Base-by-base conservation (phyloP, 2,329 filamentous ascomycete genomes). In the Sclerotinia borealis region DNA sequence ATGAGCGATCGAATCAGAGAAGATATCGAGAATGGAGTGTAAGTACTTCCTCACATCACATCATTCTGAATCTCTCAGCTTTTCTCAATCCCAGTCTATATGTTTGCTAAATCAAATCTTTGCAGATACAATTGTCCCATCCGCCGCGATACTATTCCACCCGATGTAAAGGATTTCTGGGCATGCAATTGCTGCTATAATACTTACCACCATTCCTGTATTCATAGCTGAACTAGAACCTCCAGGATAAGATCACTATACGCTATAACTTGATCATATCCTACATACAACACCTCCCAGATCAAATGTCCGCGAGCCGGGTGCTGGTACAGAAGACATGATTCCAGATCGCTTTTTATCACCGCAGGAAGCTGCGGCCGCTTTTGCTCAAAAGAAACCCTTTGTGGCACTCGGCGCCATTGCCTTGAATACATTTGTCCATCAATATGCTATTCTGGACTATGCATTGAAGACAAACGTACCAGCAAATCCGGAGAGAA, bases 381-480 rank as follows among this genome's bases (percentile, higher is more conserved):
- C 2, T 22, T n/a, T 11, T 61, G 48, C 19, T 31, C 25, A 25
- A 31, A 25, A 4, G 15, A 25, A 25, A 11, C 19, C 2, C 27
- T 15, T 31, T 61, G 59, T 25, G 48, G 48, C 31, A 41, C 19
- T 22, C 29, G 36, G 19, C 13, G 6, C 1, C 25, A 61, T 10
- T 51, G 34, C n/a, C 3, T 15, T 17, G 19, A 8, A 9, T 52
- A 27, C 43, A 51, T 8, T 31, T 52, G 59, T 22, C 36, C 22
- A 43, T n/a, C 19, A n/a, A 34, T n/a, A 36, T 61, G 59, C n/a
- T 48, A 61, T 54, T 48, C 59, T 13, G 59, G 59, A 17, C 48
- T 48, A 17, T 61, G 59, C 6, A 4, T 39, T 17, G 8, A n/a
- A 52, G 31, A n/a, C 2, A 19, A 34, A 25, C 54, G 59, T 27